phyloP scores from a whole-genome alignment of 2,329 filamentous ascomycete genomes.

The Magnaporthales sp. region DNA sequence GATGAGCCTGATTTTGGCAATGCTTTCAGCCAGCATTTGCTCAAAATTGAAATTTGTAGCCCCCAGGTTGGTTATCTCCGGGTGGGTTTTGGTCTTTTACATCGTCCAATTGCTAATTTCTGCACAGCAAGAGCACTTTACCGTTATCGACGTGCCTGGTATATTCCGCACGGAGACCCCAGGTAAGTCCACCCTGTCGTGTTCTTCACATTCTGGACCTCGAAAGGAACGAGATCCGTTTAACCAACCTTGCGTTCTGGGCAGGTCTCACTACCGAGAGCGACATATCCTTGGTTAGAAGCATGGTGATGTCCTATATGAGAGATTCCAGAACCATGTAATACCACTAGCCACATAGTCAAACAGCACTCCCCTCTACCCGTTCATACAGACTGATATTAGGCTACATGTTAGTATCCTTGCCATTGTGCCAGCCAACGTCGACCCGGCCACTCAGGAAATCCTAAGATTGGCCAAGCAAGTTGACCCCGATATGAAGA shows the following conservation, averaged over 20 bases:
- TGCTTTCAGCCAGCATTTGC: conserved; percentile 36
- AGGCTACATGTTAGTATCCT: conserved; percentile 39
- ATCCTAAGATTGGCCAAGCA: conserved; percentile 27
- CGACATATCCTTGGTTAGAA: conserved; percentile 35
- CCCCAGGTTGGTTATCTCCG: conserved; percentile 21
- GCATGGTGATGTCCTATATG: conserved; percentile 40
- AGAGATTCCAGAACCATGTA: conserved; percentile 27
- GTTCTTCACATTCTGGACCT: not conserved
- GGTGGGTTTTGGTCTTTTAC: not conserved
- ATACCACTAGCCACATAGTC: not conserved
- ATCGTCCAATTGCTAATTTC: not conserved
- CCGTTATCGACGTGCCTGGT: conserved; percentile 45
- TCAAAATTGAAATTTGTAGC: conserved; percentile 35
- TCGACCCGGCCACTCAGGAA: conserved; percentile 29
- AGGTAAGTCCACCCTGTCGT: not conserved
- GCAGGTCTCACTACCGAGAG: conserved; percentile 30
- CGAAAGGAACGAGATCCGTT: not conserved
- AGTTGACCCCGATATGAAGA: conserved; percentile 27
- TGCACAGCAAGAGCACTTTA: conserved; percentile 32
- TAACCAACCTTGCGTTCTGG: not conserved
- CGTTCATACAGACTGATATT: not conserved
- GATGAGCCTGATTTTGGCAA: not conserved
- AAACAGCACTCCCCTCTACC: no score
- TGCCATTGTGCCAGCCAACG: conserved; percentile 30
- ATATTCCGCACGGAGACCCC: conserved; percentile 33